Evolutionary conservation across 2,329 filamentous ascomycete species (phyloP).

Genomic region (Alternaria gansuensis): DNA sequence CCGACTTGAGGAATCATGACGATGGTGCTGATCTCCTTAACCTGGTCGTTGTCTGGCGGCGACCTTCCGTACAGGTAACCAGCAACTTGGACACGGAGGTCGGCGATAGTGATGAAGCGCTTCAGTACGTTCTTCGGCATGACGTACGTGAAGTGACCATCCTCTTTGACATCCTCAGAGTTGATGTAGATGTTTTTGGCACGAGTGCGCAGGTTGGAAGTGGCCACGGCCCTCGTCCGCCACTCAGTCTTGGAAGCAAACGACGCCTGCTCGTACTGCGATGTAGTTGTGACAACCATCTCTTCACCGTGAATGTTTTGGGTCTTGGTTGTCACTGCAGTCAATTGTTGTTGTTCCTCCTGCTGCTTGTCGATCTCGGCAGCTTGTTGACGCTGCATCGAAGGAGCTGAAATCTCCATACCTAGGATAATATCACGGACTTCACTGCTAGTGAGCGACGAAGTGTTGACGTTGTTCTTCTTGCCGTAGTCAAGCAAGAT

Average conservation of each 20-base stretch:
- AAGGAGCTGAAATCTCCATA: slow-evolving; percentile 99
- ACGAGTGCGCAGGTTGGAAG: slow-evolving; percentile 90
- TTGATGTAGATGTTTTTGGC: slow-evolving; percentile 99
- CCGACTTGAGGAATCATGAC: slow-evolving; percentile 98
- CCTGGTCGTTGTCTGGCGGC: slow-evolving; percentile 90
- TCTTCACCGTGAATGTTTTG: slow-evolving; percentile 97
- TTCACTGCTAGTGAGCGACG: slow-evolving; percentile 94
- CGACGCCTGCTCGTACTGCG: slow-evolving; percentile 95
- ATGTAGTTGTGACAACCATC: slow-evolving; percentile 97
- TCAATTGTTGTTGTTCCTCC: slow-evolving; percentile 94
- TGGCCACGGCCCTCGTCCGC: slow-evolving; percentile 95
- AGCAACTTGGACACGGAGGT: slow-evolving; percentile 94
- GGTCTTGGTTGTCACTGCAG: slow-evolving; percentile 96
- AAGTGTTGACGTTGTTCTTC: slow-evolving; percentile 99
- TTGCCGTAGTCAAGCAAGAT: slow-evolving; percentile 99
- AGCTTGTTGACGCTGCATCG: slow-evolving; percentile 96
- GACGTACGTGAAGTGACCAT: slow-evolving; percentile 90
- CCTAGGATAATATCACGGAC: slow-evolving; percentile 97
- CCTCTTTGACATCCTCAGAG: slow-evolving; percentile 88
- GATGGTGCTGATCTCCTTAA: slow-evolving; percentile 96
- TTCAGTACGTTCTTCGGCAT: slow-evolving; percentile 99
- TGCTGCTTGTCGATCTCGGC: slow-evolving; percentile 99
- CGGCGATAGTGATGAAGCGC: slow-evolving; percentile 96
- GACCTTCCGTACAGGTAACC: slow-evolving; percentile 95
- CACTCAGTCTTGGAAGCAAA: slow-evolving; percentile 99